These are phyloP conservation scores for Diospyros lotus DNA, from an alignment of 148 eudicot species.

Conservation along the genomic window DNA sequence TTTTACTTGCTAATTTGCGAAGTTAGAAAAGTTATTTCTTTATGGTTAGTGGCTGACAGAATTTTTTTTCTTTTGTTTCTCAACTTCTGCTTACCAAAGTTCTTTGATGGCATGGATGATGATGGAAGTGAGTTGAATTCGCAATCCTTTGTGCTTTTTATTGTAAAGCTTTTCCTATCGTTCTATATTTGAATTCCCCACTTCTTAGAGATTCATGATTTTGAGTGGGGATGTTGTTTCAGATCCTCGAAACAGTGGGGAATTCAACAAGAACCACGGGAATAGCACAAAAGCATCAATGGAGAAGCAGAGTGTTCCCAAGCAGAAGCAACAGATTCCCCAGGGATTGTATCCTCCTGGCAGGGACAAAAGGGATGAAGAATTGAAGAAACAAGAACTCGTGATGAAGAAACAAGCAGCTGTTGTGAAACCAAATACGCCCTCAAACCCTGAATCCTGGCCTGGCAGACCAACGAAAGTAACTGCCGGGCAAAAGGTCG, in stretches of 20 bases:
- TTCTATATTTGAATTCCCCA: conserved; percentile 46
- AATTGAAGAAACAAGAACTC: conserved; percentile 36
- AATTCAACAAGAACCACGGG: conserved; percentile 56
- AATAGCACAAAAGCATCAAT: conserved; percentile 43
- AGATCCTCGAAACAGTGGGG: conserved; percentile 76
- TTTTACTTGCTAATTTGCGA: background rate
- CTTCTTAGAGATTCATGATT: conserved; percentile 23
- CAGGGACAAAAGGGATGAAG: conserved; percentile 43
- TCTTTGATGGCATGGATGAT: conserved; percentile 92
- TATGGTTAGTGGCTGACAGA: conserved; percentile 33
- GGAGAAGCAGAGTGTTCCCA: conserved; percentile 32
- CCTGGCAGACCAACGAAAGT: conserved; percentile 59
- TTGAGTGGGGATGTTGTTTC: conserved; percentile 38
- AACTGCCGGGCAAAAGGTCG: conserved; percentile 25
- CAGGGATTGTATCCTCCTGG: conserved; percentile 25
- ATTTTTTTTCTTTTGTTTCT: conserved; percentile 18
- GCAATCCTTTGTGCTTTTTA: conserved; percentile 26
- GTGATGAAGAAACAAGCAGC: conserved; percentile 22
- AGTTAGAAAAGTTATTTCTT: background rate
- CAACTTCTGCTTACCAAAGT: conserved; percentile 36
- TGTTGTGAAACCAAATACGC: conserved; percentile 43
- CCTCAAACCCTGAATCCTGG: conserved; percentile 36
- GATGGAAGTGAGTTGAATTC: conserved; percentile 84
- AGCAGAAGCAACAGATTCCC: conserved; percentile 29
- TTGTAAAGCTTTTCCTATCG: conserved; percentile 26